phyloP scores from a whole-genome alignment of 2,329 filamentous ascomycete species.

The Claviceps sp. region DNA sequence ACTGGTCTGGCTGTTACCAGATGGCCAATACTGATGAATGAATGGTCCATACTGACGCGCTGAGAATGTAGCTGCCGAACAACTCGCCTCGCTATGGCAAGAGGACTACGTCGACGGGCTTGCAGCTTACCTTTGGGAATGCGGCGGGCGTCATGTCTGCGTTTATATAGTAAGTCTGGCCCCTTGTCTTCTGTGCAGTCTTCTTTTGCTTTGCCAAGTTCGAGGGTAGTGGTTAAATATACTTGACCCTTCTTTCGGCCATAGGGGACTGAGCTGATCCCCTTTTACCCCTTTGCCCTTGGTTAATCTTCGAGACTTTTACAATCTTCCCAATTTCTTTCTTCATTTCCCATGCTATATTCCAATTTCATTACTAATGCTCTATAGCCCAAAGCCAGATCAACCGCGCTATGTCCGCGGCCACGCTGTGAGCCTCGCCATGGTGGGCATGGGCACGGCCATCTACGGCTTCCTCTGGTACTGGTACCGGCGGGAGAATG shows the following conservation, averaged over 20 bases:
- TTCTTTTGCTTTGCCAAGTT: too few species aligned
- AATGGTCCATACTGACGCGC: not conserved
- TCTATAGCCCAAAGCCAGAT: conserved; percentile 29
- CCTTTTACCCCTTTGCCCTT: too few species aligned
- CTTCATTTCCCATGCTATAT: not conserved
- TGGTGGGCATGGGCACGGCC: conserved; percentile 40
- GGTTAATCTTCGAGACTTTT: too few species aligned
- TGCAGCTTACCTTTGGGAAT: conserved; percentile 61
- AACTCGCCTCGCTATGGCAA: conserved; percentile 67
- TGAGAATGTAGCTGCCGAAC: conserved; percentile 32
- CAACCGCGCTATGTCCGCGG: conserved; percentile 46
- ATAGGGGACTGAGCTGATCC: too few species aligned
- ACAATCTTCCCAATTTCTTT: not conserved
- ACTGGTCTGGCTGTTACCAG: too few species aligned
- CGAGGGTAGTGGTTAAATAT: too few species aligned
- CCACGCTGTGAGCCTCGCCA: conserved; percentile 45
- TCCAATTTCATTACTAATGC: not conserved
- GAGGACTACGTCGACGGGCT: conserved; percentile 54
- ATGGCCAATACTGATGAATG: too few species aligned
- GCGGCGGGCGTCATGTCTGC: conserved; percentile 59
- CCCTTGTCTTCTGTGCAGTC: not conserved
- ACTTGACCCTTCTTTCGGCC: too few species aligned
- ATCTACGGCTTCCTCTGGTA: conserved; percentile 43
- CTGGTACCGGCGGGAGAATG: conserved; percentile 36
- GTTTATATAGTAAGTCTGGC: conserved; percentile 40